phyloP scores from a whole-genome alignment of 495 filamentous ascomycete genomes.

The Aspergillus sparsus region DNA sequence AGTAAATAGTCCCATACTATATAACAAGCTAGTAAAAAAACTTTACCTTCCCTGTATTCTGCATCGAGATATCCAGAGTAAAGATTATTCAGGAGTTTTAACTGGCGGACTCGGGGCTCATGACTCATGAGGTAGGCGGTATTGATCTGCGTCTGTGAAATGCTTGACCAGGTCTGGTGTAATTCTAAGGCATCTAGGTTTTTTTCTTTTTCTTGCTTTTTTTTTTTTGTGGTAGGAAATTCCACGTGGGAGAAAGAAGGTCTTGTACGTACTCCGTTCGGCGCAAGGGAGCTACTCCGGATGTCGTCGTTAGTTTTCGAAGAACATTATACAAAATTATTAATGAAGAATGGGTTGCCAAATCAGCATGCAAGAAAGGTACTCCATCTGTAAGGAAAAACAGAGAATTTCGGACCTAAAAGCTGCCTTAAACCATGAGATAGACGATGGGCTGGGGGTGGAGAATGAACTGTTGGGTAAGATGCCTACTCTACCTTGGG shows the following conservation, averaged over 20 bases:
- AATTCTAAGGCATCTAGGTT: slow-evolving; percentile 19
- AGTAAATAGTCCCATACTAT: slow-evolving; percentile 18
- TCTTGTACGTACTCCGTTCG: background rate
- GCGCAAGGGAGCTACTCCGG: background rate
- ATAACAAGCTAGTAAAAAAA: slow-evolving; percentile 16
- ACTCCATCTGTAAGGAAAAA: background rate
- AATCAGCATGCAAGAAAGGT: background rate
- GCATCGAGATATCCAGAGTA: slow-evolving; percentile 3
- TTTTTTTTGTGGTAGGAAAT: slow-evolving; percentile 19
- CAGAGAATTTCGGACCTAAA: background rate
- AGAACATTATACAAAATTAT: background rate
- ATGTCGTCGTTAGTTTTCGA: slow-evolving; percentile 1
- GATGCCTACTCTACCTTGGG: background rate
- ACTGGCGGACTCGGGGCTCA: background rate
- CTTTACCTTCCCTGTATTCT: slow-evolving; percentile 8
- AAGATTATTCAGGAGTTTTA: slow-evolving; percentile 1
- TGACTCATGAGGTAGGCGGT: slow-evolving; percentile 11
- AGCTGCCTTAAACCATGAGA: slow-evolving; percentile 5
- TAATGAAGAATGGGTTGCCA: background rate
- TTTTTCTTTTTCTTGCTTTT: slow-evolving; percentile 12
- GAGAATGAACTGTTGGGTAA: slow-evolving; percentile 5
- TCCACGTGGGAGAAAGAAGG: slow-evolving; percentile 23
- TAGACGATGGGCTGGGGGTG: slow-evolving; percentile 12
- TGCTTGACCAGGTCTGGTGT: slow-evolving; percentile 25
- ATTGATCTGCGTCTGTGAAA: slow-evolving; percentile 24